These are phyloP conservation scores for Podila epicladia DNA, from an alignment of 192 early-diverging fungal genomes.

Conservation along the genomic window DNA sequence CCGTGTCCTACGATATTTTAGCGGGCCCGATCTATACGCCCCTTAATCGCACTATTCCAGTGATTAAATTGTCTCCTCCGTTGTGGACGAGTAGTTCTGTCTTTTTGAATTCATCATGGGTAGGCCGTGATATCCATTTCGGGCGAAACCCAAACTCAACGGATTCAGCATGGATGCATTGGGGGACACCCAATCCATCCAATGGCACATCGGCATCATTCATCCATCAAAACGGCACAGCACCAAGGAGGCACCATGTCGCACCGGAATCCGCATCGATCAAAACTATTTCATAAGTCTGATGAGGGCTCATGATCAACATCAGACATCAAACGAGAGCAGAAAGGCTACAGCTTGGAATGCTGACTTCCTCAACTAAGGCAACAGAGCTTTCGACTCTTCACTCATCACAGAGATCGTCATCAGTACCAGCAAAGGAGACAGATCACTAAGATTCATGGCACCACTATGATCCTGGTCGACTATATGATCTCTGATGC, in stretches of 20 bases:
- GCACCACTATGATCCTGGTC: slow-evolving; percentile 2
- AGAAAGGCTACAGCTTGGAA: background rate
- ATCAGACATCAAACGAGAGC: background rate
- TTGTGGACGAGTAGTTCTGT: background rate
- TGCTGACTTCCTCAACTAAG: background rate
- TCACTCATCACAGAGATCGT: background rate
- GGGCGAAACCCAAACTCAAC: background rate
- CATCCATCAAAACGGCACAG: slow-evolving; percentile 1
- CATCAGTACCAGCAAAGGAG: background rate
- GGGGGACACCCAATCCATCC: background rate
- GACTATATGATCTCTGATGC: no score
- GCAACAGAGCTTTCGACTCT: background rate
- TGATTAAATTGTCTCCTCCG: background rate
- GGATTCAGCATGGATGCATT: background rate
- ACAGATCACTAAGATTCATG: slow-evolving; percentile 12
- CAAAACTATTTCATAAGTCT: background rate
- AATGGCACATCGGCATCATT: background rate
- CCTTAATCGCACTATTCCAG: background rate
- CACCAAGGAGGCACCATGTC: background rate
- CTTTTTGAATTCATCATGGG: slow-evolving; percentile 7
- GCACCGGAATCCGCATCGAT: background rate
- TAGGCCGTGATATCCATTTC: slow-evolving; percentile 1
- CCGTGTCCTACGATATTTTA: no score
- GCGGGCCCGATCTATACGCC: background rate
- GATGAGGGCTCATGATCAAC: background rate